Evolutionary conservation across 139 green algal genomes (phyloP).

Genomic region (Edaphochlamys debaryana): DNA sequence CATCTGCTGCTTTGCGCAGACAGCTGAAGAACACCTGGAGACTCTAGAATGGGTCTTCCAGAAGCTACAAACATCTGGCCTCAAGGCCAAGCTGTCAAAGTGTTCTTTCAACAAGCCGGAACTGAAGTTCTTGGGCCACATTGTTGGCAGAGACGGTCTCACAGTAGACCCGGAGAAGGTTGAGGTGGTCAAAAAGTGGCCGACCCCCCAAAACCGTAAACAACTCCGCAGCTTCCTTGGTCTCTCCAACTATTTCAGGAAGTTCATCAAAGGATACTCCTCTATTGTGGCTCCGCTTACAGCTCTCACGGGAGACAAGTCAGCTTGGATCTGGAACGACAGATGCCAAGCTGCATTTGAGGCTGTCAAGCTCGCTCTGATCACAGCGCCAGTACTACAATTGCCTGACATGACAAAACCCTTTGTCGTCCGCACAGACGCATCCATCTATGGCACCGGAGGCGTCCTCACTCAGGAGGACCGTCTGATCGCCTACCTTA

Average conservation of each 20-base stretch:
- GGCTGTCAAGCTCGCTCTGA: neutral
- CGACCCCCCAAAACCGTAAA: neutral
- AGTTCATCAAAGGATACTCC: neutral
- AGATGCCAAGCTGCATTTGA: neutral
- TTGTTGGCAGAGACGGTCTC: constrained; percentile 8
- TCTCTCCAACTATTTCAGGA: no score
- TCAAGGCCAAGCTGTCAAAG: constrained; percentile 60
- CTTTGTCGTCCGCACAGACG: neutral
- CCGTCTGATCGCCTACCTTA: neutral
- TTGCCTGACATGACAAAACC: constrained; percentile 13
- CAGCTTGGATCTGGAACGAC: neutral
- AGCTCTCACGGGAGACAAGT: neutral
- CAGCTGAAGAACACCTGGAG: constrained; percentile 42
- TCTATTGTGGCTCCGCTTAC: neutral
- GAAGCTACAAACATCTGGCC: constrained; percentile 29
- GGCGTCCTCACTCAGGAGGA: neutral
- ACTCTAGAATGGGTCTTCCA: constrained; percentile 62
- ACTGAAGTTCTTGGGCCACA: constrained; percentile 51
- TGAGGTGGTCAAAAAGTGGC: neutral
- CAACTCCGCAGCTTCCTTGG: constrained; percentile 1
- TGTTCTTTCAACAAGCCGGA: no score
- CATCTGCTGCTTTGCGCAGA: no score
- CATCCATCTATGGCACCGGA: no score
- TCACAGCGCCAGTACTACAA: neutral
- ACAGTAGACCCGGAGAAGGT: neutral